These are phyloP conservation scores for Stachybotrys elegans DNA, from an alignment of 2,329 filamentous ascomycete species.

Conservation along the genomic window DNA sequence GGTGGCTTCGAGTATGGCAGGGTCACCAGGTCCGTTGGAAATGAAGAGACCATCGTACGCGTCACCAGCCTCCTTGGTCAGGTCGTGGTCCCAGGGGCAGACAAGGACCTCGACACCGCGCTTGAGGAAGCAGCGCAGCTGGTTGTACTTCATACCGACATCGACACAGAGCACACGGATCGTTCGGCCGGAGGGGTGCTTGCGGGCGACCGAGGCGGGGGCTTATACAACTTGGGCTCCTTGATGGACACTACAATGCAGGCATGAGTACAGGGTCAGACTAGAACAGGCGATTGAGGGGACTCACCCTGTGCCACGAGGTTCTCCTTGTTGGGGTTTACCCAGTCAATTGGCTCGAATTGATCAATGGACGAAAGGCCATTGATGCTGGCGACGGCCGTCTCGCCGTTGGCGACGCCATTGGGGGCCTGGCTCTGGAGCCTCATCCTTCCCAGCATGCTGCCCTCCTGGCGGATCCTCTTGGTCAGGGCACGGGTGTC, in stretches of 20 bases:
- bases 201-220: constrained; percentile 64
- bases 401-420: constrained; percentile 29
- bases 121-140: constrained; percentile 85
- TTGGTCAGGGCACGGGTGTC: constrained; percentile 94
- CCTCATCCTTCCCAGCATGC: constrained; percentile 90
- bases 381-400: constrained; percentile 15
- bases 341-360: constrained; percentile 83
- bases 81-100: constrained; percentile 94
- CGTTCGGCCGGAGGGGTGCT: constrained; percentile 82
- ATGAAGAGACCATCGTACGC: constrained; percentile 96
- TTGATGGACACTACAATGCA: constrained; percentile 73
- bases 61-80: constrained; percentile 68
- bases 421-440: constrained; percentile 54
- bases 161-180: constrained; percentile 90
- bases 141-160: constrained; percentile 98
- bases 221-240: constrained; percentile 79
- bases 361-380: constrained; percentile 26
- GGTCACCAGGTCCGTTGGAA: constrained; percentile 96
- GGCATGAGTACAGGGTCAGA: constrained; percentile 31
- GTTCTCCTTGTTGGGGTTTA: constrained; percentile 88
- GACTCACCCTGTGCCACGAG: constrained; percentile 87
- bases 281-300: constrained; percentile 10
- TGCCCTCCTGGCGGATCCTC: constrained; percentile 87
- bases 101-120: constrained; percentile 92
- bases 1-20: constrained; percentile 75